Base-by-base conservation (phyloP, 768 basidiomycete species). In the Agaricus sinodeliciosus region DNA sequence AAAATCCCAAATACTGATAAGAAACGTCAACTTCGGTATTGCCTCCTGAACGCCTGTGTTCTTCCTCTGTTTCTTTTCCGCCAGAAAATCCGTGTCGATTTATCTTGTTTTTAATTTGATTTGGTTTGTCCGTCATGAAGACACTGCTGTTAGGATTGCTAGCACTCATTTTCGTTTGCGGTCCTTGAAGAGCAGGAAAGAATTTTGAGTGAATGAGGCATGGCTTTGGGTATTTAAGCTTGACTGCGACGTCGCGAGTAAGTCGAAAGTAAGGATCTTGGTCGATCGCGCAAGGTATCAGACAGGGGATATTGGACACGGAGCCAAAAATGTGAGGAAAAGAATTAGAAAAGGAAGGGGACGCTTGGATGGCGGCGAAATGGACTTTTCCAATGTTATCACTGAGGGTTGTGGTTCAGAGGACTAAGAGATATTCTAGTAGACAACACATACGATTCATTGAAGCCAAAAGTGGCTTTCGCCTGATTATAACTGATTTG, bases 91-190 rank as follows among this genome's bases (percentile, higher is more conserved):
- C 96, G 62, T 99, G 93, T 60, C 77, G 84, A 65, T 92, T 96
- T 63, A 99, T 82, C 75, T 99, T 99, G 66, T 93, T 96, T 73
- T 96, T 95, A 72, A 99, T 97, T 69, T 94, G 90, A 52, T 82
- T 82, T 3, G 84, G 75, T 55, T 88, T 90, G 66, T 99, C 96
- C 28, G 78, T 91, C 95, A 99, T 97, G 75, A 80, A 98, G 59
- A 99, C 94, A 58, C 90, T 90, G 58, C 87, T 90, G 69, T 94
- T 95, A 18, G 82, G 74, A 67, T 95, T 87, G 46, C 90, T 94
- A 4, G 96, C 96, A 67, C 94, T 96, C 96, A 99, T 99, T 73
- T 99, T 99, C 34, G 93, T 95, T 68, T 96, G 93, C 2, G 96
- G 90, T 40, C 96, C 96, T 69, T 97, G 95, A 9, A 99, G 78